Evolutionary conservation across 345 rosid genomes (phyloP).

Genomic region (Brassica nigra): DNA sequence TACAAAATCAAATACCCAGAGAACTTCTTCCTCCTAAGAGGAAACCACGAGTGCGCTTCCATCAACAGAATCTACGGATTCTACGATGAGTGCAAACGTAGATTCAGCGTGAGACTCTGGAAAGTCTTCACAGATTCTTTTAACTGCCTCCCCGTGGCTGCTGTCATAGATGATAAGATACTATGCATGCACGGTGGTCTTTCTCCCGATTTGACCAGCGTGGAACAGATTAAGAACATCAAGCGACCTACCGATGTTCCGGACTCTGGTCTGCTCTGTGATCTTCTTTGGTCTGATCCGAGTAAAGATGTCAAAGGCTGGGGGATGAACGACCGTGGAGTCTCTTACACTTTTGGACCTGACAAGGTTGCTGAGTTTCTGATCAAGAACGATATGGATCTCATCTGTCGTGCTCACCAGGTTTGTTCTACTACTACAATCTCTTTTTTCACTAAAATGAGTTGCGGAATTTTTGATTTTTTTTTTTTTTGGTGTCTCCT

Average conservation of each 20-base stretch:
- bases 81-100: slow-evolving; percentile 89
- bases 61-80: slow-evolving; percentile 91
- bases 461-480: neutral
- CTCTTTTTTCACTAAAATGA: neutral
- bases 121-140: slow-evolving; percentile 83
- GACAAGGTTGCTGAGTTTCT: slow-evolving; percentile 82
- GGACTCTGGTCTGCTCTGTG: slow-evolving; percentile 88
- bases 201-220: slow-evolving; percentile 71
- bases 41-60: slow-evolving; percentile 93
- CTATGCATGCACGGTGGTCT: slow-evolving; percentile 97
- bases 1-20: slow-evolving; percentile 90
- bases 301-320: slow-evolving; percentile 79
- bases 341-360: slow-evolving; percentile 82
- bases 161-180: slow-evolving; percentile 85
- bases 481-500: too few relatives aligned
- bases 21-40: slow-evolving; percentile 83
- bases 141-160: slow-evolving; percentile 94
- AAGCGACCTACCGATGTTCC: slow-evolving; percentile 87
- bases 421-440: slow-evolving; percentile 38
- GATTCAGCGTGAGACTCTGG: slow-evolving; percentile 84
- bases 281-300: slow-evolving; percentile 96
- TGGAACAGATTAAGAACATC: slow-evolving; percentile 75
- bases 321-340: slow-evolving; percentile 96
- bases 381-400: slow-evolving; percentile 85
- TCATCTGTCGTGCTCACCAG: slow-evolving; percentile 95